A percentile compares a stretch with the other conserved stretches of the same genome.
Evolutionary conservation across 768 basidiomycete genomes (phyloP).

Genomic region (Trametes cubensis): DNA sequence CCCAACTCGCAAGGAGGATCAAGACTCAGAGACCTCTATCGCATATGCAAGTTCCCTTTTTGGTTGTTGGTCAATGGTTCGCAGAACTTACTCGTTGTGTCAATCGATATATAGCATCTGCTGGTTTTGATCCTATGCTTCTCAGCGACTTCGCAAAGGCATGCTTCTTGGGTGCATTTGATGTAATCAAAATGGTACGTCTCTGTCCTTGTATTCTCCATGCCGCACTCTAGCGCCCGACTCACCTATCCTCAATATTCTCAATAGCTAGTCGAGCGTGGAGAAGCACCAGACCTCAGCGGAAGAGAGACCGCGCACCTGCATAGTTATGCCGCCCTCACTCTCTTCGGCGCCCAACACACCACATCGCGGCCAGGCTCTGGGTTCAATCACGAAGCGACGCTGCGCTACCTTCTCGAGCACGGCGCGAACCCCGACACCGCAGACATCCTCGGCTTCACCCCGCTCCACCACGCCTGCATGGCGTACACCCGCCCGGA

Average conservation of each 20-base stretch:
- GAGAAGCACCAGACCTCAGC: constrained; percentile 22
- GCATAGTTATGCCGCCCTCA: constrained; percentile 24
- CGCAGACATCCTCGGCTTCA: constrained; percentile 51
- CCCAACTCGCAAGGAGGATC: constrained; percentile 2
- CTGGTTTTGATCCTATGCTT: not conserved
- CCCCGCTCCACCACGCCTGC: constrained; percentile 52
- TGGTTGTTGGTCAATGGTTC: not conserved
- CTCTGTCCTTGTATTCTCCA: not conserved
- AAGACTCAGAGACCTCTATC: constrained; percentile 11
- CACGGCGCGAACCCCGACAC: constrained; percentile 44
- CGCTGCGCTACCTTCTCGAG: constrained; percentile 46
- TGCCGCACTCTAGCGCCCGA: not conserved
- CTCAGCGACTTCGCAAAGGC: constrained; percentile 16
- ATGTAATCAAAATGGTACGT: constrained; percentile 6
- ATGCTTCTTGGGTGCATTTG: constrained; percentile 16
- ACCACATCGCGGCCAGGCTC: too few species aligned
- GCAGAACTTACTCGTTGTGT: not conserved
- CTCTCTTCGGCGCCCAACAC: constrained; percentile 26
- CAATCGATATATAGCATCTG: constrained; percentile 1
- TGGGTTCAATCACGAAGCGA: constrained; percentile 35
- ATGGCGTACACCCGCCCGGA: constrained; percentile 35
- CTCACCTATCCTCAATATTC: not conserved
- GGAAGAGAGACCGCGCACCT: constrained; percentile 26
- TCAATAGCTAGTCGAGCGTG: constrained; percentile 18
- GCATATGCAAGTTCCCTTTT: not conserved